Conservation (phyloP, 768 basidiomycete genomes). For the Collybiopsis luxurians region DNA sequence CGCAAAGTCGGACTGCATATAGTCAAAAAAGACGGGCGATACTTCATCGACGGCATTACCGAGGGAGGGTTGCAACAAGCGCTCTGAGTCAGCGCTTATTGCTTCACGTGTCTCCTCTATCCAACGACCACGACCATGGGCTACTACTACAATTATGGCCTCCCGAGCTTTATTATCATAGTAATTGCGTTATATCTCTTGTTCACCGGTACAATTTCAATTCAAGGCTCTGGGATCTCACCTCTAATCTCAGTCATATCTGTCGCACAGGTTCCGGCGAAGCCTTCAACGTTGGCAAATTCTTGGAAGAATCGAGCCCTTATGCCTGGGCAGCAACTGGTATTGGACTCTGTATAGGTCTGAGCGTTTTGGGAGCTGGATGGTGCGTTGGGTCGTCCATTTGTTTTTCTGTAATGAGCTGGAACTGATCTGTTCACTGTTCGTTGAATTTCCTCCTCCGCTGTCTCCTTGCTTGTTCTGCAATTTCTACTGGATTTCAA, state of each 20-base stretch:
- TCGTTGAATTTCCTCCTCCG: too few species aligned
- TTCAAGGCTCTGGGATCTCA: conserved; percentile 5
- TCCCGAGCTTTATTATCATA: conserved; percentile 60
- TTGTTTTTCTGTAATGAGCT: too few species aligned
- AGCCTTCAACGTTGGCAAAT: conserved; percentile 91
- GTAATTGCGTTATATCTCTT: conserved; percentile 82
- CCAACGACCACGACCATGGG: conserved; percentile 34
- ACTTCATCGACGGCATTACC: too few species aligned
- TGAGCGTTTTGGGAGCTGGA: conserved; percentile 92
- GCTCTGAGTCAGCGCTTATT: too few species aligned
- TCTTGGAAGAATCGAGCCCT: conserved; percentile 91
- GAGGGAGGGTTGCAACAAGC: too few species aligned
- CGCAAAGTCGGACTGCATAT: too few species aligned
- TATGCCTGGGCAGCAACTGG: conserved; percentile 92
- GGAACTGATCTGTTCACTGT: too few species aligned
- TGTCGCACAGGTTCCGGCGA: conserved; percentile 71
- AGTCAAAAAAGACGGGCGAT: too few species aligned
- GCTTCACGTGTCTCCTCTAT: too few species aligned
- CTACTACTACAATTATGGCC: conserved; percentile 59
- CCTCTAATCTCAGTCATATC: neutral
- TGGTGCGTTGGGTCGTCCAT: conserved; percentile 57
- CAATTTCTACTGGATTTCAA: too few species aligned
- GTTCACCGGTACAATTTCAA: conserved; percentile 67
- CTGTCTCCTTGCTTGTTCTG: too few species aligned
- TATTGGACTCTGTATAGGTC: conserved; percentile 88